Evolutionary conservation across 305 asterid genomes (phyloP).

Genomic region (Monarda citriodora): DNA sequence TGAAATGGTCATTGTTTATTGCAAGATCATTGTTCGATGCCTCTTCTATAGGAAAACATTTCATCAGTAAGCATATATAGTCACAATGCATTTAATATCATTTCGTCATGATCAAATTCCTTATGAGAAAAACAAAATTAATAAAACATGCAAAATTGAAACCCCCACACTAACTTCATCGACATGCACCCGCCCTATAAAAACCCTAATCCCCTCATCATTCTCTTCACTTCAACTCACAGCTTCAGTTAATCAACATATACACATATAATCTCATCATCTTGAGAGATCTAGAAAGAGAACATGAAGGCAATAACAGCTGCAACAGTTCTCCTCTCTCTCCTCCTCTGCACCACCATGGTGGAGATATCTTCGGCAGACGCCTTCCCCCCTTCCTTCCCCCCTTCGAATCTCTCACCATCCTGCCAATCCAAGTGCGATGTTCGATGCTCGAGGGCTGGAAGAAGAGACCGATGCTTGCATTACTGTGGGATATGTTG

Average conservation of each 20-base stretch:
- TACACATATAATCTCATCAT: neutral
- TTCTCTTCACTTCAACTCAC: neutral
- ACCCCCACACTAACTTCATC: neutral
- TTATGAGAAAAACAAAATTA: neutral
- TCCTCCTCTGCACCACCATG: slow-evolving; percentile 6
- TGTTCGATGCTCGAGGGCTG: slow-evolving; percentile 15
- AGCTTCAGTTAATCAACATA: neutral
- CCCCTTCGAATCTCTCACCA: neutral
- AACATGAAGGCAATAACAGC: neutral
- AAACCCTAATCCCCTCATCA: neutral
- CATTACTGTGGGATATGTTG: slow-evolving; percentile 24
- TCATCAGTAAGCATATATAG: neutral
- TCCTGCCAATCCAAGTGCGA: slow-evolving; percentile 12
- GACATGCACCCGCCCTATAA: neutral
- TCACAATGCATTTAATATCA: neutral
- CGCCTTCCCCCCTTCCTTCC: neutral
- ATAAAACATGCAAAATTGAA: neutral
- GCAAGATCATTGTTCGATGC: no score
- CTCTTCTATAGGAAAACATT: no score
- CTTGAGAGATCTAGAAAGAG: neutral
- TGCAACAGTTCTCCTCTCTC: neutral
- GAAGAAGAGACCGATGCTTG: slow-evolving; percentile 12
- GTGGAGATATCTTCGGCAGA: neutral
- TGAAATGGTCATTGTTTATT: no score
- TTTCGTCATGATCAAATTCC: neutral